Conservation (phyloP, 371 early-diverging fungal species). For the Smittium culicis region DNA sequence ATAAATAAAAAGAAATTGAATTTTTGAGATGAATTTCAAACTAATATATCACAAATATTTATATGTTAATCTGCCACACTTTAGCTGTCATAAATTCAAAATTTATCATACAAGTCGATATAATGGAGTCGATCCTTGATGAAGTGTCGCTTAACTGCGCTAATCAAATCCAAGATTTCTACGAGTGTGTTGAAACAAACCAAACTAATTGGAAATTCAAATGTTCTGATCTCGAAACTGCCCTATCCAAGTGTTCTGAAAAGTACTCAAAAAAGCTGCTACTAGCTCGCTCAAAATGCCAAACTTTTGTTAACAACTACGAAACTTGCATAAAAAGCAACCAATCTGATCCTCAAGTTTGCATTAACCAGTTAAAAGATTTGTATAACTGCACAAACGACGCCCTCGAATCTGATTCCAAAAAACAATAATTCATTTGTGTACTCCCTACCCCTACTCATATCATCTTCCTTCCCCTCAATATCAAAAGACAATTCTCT, state of each 20-base stretch:
- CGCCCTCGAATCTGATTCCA: too few species aligned
- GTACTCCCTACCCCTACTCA: too few species aligned
- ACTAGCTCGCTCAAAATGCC: conserved; percentile 3
- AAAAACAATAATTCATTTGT: too few species aligned
- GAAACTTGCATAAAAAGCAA: conserved; percentile 7
- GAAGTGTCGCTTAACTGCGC: conserved; percentile 6
- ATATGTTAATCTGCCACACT: background rate
- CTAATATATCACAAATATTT: background rate
- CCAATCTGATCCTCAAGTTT: conserved; percentile 3
- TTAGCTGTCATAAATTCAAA: background rate
- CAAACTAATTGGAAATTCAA: conserved; percentile 1
- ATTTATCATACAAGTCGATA: background rate
- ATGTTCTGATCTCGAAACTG: conserved; percentile 3
- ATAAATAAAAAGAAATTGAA: background rate
- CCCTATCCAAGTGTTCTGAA: conserved; percentile 1
- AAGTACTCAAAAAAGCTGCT: background rate
- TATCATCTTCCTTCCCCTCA: too few species aligned
- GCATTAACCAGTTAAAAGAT: background rate
- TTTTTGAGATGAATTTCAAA: background rate
- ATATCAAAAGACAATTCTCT: too few species aligned
- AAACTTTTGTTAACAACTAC: background rate
- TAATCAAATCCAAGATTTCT: background rate
- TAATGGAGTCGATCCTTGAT: conserved; percentile 10
- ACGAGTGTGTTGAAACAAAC: background rate
- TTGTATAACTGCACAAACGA: conserved; percentile 7